phyloP scores from a whole-genome alignment of 2,329 filamentous ascomycete species.

The Fusarium goolgardi region DNA sequence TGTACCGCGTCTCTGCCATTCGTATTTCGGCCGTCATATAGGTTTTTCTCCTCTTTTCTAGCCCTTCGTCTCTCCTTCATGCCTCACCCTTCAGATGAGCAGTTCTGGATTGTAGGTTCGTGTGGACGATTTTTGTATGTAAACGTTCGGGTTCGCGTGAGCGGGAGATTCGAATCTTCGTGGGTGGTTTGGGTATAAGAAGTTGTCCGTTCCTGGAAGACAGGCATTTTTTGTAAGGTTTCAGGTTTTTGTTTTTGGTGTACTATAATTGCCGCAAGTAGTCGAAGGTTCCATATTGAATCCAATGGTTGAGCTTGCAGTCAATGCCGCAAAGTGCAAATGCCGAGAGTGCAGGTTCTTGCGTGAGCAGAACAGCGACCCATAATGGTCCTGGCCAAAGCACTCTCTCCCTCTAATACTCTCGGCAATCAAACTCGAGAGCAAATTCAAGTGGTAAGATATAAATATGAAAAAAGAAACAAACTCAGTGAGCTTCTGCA shows the following conservation, averaged over 20 bases:
- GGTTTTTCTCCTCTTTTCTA: slow-evolving; percentile 8
- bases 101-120: slow-evolving; percentile 23
- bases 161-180: slow-evolving; percentile 49
- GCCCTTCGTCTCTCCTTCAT: slow-evolving; percentile 12
- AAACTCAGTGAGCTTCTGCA: background rate
- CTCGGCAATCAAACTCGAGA: slow-evolving; percentile 5
- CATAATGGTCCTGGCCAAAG: slow-evolving; percentile 9
- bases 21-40: slow-evolving; percentile 13
- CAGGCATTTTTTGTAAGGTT: too few relatives aligned
- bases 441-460: slow-evolving; percentile 29
- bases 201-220: slow-evolving; percentile 18
- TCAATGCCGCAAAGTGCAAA: slow-evolving; percentile 6
- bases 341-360: slow-evolving; percentile 6
- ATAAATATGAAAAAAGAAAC: slow-evolving; percentile 21
- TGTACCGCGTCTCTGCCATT: slow-evolving; percentile 7
- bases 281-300: background rate
- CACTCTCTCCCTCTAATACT: slow-evolving; percentile 10
- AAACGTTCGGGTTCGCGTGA: slow-evolving; percentile 50
- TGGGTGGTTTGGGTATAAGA: slow-evolving; percentile 43
- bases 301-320: slow-evolving; percentile 9
- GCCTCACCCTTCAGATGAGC: slow-evolving; percentile 6
- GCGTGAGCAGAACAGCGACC: slow-evolving; percentile 23
- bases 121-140: slow-evolving; percentile 39
- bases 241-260: background rate
- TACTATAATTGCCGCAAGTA: background rate